phyloP scores from a whole-genome alignment of 306 rosid species.

The Carpinus viminea region DNA sequence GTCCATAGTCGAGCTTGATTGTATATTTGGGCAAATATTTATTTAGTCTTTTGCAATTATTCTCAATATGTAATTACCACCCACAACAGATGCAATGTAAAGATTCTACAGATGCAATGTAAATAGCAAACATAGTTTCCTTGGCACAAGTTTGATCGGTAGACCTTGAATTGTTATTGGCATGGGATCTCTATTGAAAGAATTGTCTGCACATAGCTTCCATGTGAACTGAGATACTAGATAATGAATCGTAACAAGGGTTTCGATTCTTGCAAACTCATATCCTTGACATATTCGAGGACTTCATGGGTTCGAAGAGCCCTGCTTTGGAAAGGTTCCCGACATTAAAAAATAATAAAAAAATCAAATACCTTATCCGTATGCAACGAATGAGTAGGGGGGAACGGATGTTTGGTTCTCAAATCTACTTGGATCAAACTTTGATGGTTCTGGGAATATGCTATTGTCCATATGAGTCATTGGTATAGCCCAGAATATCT shows the following conservation, averaged over 20 bases:
- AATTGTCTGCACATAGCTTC: conserved; percentile 42
- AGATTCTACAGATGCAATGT: too few species aligned
- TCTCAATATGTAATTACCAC: neutral
- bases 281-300: conserved; percentile 49
- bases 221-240: conserved; percentile 46
- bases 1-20: neutral
- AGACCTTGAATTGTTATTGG: conserved; percentile 38
- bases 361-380: conserved; percentile 42
- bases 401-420: conserved; percentile 53
- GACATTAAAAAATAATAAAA: too few species aligned
- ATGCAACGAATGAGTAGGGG: conserved; percentile 41
- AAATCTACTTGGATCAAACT: conserved; percentile 69
- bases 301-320: too few species aligned
- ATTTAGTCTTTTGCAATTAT: neutral
- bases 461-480: conserved; percentile 66
- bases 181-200: conserved; percentile 39
- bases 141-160: conserved; percentile 33
- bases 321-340: too few species aligned
- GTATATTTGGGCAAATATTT: neutral
- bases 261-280: conserved; percentile 50
- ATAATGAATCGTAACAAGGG: conserved; percentile 44
- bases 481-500: conserved; percentile 73
- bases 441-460: conserved; percentile 60
- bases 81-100: too few species aligned
- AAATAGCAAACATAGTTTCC: neutral